phyloP scores from a whole-genome alignment of 441 rosid genomes.

The Croton laevigatus region DNA sequence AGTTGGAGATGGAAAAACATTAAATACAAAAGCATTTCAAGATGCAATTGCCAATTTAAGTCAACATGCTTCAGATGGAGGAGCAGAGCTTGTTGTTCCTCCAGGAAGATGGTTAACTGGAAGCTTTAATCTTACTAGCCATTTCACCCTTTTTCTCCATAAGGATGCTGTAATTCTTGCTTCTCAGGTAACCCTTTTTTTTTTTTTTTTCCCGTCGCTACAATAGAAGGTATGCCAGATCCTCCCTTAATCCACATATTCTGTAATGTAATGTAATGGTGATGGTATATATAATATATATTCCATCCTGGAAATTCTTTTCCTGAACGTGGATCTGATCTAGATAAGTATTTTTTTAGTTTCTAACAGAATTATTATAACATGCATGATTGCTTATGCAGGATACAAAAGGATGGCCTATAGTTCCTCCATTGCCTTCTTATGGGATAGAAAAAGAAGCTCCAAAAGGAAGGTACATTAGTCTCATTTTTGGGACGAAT shows the following conservation, averaged over 20 bases:
- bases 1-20: constrained; percentile 70
- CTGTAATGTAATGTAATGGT: too few relatives aligned
- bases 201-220: too few relatives aligned
- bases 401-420: constrained; percentile 58
- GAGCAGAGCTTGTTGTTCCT: constrained; percentile 72
- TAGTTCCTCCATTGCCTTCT: constrained; percentile 48
- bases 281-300: too few relatives aligned
- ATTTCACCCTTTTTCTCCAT: constrained; percentile 68
- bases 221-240: too few relatives aligned
- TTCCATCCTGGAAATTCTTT: too few relatives aligned
- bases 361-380: background rate
- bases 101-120: constrained; percentile 82
- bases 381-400: constrained; percentile 9
- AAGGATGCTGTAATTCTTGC: constrained; percentile 59
- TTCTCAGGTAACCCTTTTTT: constrained; percentile 40
- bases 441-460: constrained; percentile 59
- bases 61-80: constrained; percentile 46
- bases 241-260: too few relatives aligned
- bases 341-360: background rate
- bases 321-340: too few relatives aligned
- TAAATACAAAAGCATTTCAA: constrained; percentile 54
- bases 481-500: constrained; percentile 62
- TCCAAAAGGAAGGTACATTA: constrained; percentile 43
- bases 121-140: constrained; percentile 68
- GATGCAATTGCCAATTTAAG: constrained; percentile 49